Base-by-base conservation (phyloP, 2,329 filamentous ascomycete species). In the Trichoderma gracile region DNA sequence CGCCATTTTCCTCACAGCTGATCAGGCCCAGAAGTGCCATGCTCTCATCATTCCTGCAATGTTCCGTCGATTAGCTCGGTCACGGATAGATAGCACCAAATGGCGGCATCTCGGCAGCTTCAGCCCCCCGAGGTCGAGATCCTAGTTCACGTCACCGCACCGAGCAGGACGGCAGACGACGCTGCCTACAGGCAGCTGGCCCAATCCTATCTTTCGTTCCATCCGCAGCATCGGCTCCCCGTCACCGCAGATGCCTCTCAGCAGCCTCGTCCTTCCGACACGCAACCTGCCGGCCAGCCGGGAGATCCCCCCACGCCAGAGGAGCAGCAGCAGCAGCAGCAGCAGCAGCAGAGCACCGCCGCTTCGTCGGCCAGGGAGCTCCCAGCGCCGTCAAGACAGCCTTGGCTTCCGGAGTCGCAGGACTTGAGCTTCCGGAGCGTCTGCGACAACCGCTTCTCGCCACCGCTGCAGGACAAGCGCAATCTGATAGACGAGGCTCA, bases 141-240 rank as follows among this genome's bases (percentile, higher is more conserved):
- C 50, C 77, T 87, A 50, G 79, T 86, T 57, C 84, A 87, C 71
- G 79, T 84, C 63, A 73, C 80, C 12, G 84, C 84, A 33, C 81
- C 83, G 7, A 80, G 81, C 69, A 78, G 73, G 45, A 74, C 77
- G 23, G 68, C 71, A 12, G 81, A 86, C 68, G 84, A 87, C 73
- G 73, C 70, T 19, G 69, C 70, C 15, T 86, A 86, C 67, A 76
- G 83, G 40, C 72, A 75, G n/a, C 74, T 85, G 23, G 82, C 83
- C 5, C 69, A 76, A 23, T 80, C 82, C 2, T 86, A 86, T 67
- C 72, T 83, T n/a, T 71, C 77, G 46, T 87, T 84, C 64, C 68
- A 76, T 45, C 76, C 80, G 6, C 54, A 50, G 5, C 15, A 15
- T 9, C 65, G 23, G 17, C 21, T 43, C 21, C 10, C 5, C 12